Conservation (phyloP, 2,329 filamentous ascomycete species). For the Talaromyces atroroseus region DNA sequence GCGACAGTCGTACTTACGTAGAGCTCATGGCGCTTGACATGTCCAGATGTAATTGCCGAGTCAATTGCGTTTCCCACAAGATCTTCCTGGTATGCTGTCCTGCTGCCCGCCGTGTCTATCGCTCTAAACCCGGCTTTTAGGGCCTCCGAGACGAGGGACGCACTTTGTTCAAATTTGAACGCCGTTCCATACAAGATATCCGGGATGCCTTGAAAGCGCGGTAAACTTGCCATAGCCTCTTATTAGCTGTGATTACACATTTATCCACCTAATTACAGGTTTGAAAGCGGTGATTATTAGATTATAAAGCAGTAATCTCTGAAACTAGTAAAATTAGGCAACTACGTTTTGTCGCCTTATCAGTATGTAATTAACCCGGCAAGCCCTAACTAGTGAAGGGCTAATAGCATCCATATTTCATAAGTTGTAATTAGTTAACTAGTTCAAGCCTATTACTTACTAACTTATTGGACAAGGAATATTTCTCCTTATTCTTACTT, state of each 20-base stretch:
- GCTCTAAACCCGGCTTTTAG: conserved; percentile 6
- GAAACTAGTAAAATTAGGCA: not conserved
- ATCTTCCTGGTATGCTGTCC: not conserved
- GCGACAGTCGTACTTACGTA: not conserved
- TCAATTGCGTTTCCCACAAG: conserved; percentile 5
- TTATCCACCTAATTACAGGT: no score
- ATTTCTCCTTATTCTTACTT: no score
- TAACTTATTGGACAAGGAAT: no score
- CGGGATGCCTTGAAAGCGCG: not conserved
- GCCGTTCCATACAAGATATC: conserved; percentile 5
- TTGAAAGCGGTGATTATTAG: no score
- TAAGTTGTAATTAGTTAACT: no score
- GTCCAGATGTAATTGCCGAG: conserved; percentile 1
- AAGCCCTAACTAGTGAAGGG: no score
- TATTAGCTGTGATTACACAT: no score
- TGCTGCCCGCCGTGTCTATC: conserved; percentile 7
- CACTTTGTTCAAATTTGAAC: conserved; percentile 8
- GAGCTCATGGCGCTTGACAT: not conserved
- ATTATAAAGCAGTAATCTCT: no score
- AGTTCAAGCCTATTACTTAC: no score
- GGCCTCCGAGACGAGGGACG: not conserved
- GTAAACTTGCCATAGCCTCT: no score
- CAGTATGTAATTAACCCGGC: no score
- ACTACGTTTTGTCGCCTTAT: not conserved
- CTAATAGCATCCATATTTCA: no score